Base-by-base conservation (phyloP, 2,329 filamentous ascomycete species). In the Colletotrichum limetticola region DNA sequence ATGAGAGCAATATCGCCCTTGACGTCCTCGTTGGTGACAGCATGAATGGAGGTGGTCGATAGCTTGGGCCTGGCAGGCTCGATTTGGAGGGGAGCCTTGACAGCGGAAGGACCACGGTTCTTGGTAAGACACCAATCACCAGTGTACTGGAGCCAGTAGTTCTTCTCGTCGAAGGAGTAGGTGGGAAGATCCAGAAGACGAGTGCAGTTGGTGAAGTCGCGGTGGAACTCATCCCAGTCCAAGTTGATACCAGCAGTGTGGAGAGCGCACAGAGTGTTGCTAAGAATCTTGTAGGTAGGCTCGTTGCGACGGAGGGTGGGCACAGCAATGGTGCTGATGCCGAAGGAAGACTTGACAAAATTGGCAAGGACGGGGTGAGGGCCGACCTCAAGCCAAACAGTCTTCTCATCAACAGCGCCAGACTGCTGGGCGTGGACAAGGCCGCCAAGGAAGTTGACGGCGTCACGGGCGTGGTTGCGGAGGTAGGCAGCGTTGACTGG, bases 81-180 rank as follows among this genome's bases (percentile, higher is more conserved):
- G 12, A 78, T 75, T 19, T 75, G 35, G 79, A 78, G 75, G 19
- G 75, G 46, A 79, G 69, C 71, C 55, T 74, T 81, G 14, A 85
- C 78, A 9, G 81, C 76, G 24, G 83, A 78, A 16, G 82, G 84
- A 52, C 84, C 87, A 75, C 93, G 89, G 62, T 92, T 91, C 85
- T 95, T 95, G 74, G 88, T 91, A 49, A 95, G 84, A 26, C 87
- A 89, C 91, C 92, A 95, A 80, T 95, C 91, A 74, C 93, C 92
- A 74, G 87, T 82, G 78, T 90, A 91, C 77, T 87, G 85, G 55
- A 90, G 85, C 89, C 89, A 91, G 79, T 95, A 94, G 75, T 90
- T 92, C 85, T 94, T 94, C 77, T 90, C 85, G 77, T 95, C 91
- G 83, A 93, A 95, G 0, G 87, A 87, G 79, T 95, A 95, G 1